Evolutionary conservation across 345 rosid genomes (phyloP).

Genomic region (Limnanthes douglasii): DNA sequence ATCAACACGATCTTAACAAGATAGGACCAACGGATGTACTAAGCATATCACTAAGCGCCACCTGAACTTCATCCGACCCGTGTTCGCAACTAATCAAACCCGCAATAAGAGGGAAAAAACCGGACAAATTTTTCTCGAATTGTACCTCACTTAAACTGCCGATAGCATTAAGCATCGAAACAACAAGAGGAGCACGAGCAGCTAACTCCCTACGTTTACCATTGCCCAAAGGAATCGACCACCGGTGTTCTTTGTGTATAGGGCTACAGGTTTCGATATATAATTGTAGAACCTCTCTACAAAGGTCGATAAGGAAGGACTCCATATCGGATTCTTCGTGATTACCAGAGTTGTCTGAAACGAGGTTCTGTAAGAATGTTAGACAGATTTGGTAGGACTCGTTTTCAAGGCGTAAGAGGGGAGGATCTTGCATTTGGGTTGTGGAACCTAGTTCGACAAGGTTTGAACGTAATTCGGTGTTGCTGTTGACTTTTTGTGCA

Average conservation of each 20-base stretch:
- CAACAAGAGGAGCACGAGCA: constrained; percentile 75
- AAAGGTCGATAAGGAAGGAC: constrained; percentile 50
- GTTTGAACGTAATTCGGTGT: constrained; percentile 38
- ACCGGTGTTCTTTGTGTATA: constrained; percentile 27
- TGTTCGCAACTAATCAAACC: constrained; percentile 79
- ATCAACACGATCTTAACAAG: constrained; percentile 59
- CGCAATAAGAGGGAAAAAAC: constrained; percentile 65
- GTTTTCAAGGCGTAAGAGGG: constrained; percentile 79
- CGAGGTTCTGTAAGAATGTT: constrained; percentile 71
- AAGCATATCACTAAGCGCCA: constrained; percentile 81
- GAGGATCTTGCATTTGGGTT: constrained; percentile 99
- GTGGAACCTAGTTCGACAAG: constrained; percentile 73
- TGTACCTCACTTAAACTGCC: constrained; percentile 55
- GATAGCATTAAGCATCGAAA: constrained; percentile 66
- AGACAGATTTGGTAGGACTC: constrained; percentile 94
- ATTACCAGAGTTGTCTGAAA: constrained; percentile 35
- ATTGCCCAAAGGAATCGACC: constrained; percentile 81
- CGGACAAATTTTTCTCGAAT: constrained; percentile 54
- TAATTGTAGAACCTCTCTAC: constrained; percentile 55
- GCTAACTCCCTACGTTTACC: constrained; percentile 85
- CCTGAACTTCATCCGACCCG: constrained; percentile 79
- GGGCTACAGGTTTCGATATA: constrained; percentile 39
- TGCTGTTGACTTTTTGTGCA: constrained; percentile 61
- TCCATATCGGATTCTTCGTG: constrained; percentile 47
- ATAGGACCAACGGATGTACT: constrained; percentile 68